These are phyloP conservation scores for Populus deltoides DNA, from an alignment of 345 rosid genomes.

Conservation along the genomic window DNA sequence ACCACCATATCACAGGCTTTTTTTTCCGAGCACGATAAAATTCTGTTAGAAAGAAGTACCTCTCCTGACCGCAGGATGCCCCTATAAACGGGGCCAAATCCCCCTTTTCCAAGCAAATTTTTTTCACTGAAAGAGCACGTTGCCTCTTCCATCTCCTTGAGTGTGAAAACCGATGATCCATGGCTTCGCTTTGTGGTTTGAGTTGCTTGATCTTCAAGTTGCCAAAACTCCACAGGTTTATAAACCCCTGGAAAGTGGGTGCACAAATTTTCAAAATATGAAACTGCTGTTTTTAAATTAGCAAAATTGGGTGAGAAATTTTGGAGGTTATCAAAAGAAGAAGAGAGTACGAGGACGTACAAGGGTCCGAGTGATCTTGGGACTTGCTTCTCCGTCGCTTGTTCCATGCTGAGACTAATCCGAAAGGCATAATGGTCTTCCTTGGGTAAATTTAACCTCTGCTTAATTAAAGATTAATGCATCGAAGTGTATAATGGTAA, in stretches of 20 bases:
- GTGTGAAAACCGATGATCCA: constrained; percentile 74
- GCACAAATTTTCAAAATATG: neutral
- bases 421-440: constrained; percentile 59
- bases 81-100: constrained; percentile 84
- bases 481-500: constrained; percentile 11
- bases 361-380: constrained; percentile 75
- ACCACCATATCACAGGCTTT: neutral
- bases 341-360: constrained; percentile 43
- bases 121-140: constrained; percentile 68
- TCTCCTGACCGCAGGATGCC: constrained; percentile 82
- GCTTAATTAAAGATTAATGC: constrained; percentile 14
- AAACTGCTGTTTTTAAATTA: neutral
- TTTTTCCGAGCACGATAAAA: neutral
- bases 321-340: constrained; percentile 4
- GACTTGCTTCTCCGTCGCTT: constrained; percentile 90
- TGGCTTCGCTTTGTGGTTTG: constrained; percentile 47
- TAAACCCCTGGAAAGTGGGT: constrained; percentile 61
- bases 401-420: constrained; percentile 89
- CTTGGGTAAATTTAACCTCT: neutral
- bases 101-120: constrained; percentile 80
- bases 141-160: constrained; percentile 90
- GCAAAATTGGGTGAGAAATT: constrained; percentile 7
- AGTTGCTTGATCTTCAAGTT: constrained; percentile 52
- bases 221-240: constrained; percentile 67
- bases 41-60: constrained; percentile 37